phyloP scores from a whole-genome alignment of 805 yeast genomes.

The Saturnispora sekii region DNA sequence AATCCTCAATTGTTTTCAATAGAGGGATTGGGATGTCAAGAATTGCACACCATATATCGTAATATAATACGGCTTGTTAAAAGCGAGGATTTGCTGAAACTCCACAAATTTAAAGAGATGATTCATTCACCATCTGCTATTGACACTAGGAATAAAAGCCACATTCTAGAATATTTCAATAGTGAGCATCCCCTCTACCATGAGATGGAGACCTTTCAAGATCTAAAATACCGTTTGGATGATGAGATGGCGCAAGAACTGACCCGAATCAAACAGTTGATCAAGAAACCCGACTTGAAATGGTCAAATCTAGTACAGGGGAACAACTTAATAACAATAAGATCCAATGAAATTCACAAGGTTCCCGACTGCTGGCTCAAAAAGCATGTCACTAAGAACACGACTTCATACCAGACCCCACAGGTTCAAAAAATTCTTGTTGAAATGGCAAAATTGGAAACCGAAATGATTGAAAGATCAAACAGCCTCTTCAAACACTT shows the following conservation, averaged over 20 bases:
- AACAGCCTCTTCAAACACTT: conserved; percentile 38
- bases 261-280: conserved; percentile 29
- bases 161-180: conserved; percentile 32
- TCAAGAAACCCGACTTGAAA: conserved; percentile 21
- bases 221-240: conserved; percentile 36
- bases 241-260: conserved; percentile 44
- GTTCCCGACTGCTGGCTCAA: conserved; percentile 75
- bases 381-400: conserved; percentile 55
- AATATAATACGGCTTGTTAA: conserved; percentile 1
- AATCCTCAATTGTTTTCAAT: conserved; percentile 9
- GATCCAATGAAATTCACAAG: conserved; percentile 43
- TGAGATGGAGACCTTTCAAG: conserved; percentile 30
- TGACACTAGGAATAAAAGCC: conserved; percentile 33
- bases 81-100: conserved; percentile 14
- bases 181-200: conserved; percentile 31
- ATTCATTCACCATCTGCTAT: conserved; percentile 45
- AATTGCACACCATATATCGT: conserved; percentile 1
- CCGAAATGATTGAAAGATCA: conserved; percentile 35
- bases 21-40: conserved; percentile 14
- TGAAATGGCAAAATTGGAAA: conserved; percentile 51
- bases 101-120: conserved; percentile 34
- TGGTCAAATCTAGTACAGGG: conserved; percentile 31
- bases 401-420: conserved; percentile 69
- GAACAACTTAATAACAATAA: conserved; percentile 68
- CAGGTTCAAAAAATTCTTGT: conserved; percentile 40